Percentiles rank a stretch among this genome's conserved stretches.
phyloP scores from a whole-genome alignment of 345 rosid species.

The Nasturtium officinale region DNA sequence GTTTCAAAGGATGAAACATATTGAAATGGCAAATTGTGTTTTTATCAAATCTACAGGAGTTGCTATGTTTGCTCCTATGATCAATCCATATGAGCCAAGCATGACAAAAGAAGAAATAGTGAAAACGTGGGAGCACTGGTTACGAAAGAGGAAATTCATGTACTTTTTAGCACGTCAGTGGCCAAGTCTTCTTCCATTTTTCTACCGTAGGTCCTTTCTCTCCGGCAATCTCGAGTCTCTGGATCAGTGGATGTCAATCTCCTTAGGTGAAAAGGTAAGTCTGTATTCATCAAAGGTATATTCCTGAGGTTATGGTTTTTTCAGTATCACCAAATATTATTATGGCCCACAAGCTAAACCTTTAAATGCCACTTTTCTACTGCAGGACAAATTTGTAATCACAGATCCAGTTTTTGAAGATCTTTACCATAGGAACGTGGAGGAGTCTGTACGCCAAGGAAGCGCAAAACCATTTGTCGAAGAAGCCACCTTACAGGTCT shows the following conservation, averaged over 20 bases:
- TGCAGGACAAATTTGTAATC: slow-evolving; percentile 71
- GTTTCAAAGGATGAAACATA: not conserved
- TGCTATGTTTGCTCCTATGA: slow-evolving; percentile 71
- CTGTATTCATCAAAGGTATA: slow-evolving; percentile 1
- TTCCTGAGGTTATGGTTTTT: not conserved
- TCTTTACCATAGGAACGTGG: slow-evolving; percentile 85
- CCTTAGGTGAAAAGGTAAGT: slow-evolving; percentile 72
- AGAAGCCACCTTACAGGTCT: slow-evolving; percentile 72
- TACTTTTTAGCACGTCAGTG: slow-evolving; percentile 70
- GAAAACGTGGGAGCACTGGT: slow-evolving; percentile 75
- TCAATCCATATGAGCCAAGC: slow-evolving; percentile 82
- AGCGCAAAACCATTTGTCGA: slow-evolving; percentile 68
- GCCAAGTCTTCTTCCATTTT: slow-evolving; percentile 63
- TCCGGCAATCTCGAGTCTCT: slow-evolving; percentile 75
- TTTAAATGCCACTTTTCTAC: not conserved
- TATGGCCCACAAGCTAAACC: slow-evolving; percentile 10
- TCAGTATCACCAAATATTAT: not conserved
- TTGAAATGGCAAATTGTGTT: slow-evolving; percentile 10
- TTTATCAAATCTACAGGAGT: slow-evolving; percentile 62
- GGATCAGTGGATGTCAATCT: slow-evolving; percentile 72
- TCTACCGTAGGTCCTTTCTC: slow-evolving; percentile 69
- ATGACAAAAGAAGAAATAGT: slow-evolving; percentile 76
- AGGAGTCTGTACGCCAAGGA: slow-evolving; percentile 90
- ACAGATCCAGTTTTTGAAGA: slow-evolving; percentile 64
- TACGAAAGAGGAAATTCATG: slow-evolving; percentile 57